Conservation (phyloP, 805 yeast genomes). For the Ogataea siamensis region DNA sequence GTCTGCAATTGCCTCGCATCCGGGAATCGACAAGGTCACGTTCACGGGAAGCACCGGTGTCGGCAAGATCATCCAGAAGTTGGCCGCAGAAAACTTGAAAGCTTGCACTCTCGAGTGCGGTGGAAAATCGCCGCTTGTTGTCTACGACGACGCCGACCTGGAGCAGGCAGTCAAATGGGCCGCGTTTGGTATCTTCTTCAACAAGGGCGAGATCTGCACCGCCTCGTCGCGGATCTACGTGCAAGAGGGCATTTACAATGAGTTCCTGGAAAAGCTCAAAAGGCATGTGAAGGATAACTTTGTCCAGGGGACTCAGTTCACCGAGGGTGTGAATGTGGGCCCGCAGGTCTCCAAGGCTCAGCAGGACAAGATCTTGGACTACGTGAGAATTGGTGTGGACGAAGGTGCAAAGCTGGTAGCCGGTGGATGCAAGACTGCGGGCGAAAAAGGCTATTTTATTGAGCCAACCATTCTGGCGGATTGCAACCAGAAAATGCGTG, state of each 20-base stretch:
- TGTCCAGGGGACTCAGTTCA: constrained; percentile 80
- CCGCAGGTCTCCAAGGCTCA: constrained; percentile 86
- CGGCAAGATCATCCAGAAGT: constrained; percentile 78
- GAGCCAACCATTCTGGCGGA: constrained; percentile 76
- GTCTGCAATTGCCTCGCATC: constrained; percentile 55
- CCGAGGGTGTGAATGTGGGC: constrained; percentile 77
- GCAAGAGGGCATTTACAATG: constrained; percentile 81
- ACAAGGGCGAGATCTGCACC: constrained; percentile 94
- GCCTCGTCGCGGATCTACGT: constrained; percentile 92
- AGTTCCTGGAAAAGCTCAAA: constrained; percentile 61
- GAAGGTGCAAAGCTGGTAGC: constrained; percentile 80
- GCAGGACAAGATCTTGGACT: constrained; percentile 71
- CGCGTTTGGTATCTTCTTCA: constrained; percentile 81
- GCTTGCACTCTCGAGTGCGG: constrained; percentile 93
- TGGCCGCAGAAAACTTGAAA: constrained; percentile 81
- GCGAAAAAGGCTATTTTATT: constrained; percentile 58
- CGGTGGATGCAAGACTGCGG: constrained; percentile 51
- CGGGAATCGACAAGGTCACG: constrained; percentile 58
- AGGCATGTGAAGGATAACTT: constrained; percentile 50
- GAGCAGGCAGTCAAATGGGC: constrained; percentile 74
- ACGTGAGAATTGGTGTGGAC: constrained; percentile 70
- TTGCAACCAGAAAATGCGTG: constrained; percentile 62
- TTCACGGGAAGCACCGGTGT: constrained; percentile 68
- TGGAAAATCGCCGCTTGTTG: constrained; percentile 92
- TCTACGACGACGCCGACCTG: constrained; percentile 82